These are phyloP conservation scores for Ensete ventricosum DNA, from an alignment of 176 grass and related monocot species.

Conservation along the genomic window DNA sequence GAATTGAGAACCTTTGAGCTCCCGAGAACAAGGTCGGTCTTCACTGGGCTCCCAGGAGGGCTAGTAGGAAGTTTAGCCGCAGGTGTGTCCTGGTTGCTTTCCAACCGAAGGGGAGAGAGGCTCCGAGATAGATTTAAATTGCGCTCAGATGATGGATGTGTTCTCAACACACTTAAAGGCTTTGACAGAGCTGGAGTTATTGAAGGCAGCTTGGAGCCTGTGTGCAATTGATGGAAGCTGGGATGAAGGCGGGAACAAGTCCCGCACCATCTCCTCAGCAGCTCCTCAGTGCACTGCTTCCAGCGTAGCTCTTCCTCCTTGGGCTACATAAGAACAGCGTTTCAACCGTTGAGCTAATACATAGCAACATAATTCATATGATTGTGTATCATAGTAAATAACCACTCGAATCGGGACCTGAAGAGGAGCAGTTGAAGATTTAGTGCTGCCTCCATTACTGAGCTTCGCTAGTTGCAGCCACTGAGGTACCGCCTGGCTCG, in stretches of 20 bases:
- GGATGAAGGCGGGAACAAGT: conserved; percentile 18
- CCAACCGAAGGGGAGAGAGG: conserved; percentile 35
- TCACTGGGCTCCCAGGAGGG: conserved; percentile 62
- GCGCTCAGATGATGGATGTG: conserved; percentile 16
- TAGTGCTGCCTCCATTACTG: conserved; percentile 13
- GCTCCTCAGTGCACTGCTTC: conserved; percentile 6
- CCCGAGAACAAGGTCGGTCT: conserved; percentile 80
- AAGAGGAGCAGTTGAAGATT: conserved; percentile 31
- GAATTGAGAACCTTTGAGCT: conserved; percentile 19
- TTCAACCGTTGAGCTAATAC: background rate
- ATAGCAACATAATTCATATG: no score
- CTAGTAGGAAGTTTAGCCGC: conserved; percentile 30
- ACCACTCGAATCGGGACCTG: background rate
- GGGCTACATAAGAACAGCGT: background rate
- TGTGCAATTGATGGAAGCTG: conserved; percentile 3
- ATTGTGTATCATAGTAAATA: background rate
- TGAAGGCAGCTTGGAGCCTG: background rate
- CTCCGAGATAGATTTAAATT: conserved; percentile 30
- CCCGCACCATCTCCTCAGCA: background rate
- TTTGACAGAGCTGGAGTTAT: conserved; percentile 23
- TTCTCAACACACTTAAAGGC: conserved; percentile 17
- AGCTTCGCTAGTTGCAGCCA: conserved; percentile 40
- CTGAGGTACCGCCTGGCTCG: conserved; percentile 40
- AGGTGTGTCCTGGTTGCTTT: conserved; percentile 30
- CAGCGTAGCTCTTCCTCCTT: conserved; percentile 9